Base-by-base conservation (phyloP, 1,284 basidiomycete genomes). In the Moniliella sp. region DNA sequence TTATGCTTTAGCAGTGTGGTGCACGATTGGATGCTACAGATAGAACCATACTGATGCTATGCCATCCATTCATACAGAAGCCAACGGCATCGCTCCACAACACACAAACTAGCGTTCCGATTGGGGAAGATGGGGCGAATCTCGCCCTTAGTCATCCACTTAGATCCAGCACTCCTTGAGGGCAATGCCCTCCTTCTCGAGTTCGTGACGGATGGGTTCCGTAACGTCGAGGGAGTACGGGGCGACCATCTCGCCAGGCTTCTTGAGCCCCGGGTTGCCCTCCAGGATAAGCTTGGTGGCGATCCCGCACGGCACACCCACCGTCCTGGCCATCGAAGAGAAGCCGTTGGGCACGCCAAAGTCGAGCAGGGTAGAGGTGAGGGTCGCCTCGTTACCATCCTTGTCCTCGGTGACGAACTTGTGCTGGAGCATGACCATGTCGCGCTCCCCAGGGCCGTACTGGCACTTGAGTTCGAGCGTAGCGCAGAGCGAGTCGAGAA, bases 351-450 rank as follows among this genome's bases (percentile, higher is more conserved):
- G 50, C 41, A 71, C 72, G 33, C 88, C 88, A 59, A 91, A 93
- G 40, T 73, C 75, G 64, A 94, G 82, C 23, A 97, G 69, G 15
- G 86, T 86, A 27, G 82, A 80, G 5, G 86, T 94, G 55, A 83
- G 66, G 18, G 74, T 84, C 68, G 88, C 72, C 73, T 75, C 67
- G 54, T 76, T 69, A 42, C 67, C 64, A 18, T 49, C 50, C 40
- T 43, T 50, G 30, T 42, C 29, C 31, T 40, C 38, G 34, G 43
- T 37, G 27, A 44, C 30, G 32, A 50, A 48, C 28, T 86, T 88
- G 72, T 97, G 88, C 66, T 94, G 88, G 33, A 97, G 73, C 73
- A 94, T 81, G 46, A 97, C 81, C 46, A 94, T 73, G 63, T 97
- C 88, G 13, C 83, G 75, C 66, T 94, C 86, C 41, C 81, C 81